These are phyloP conservation scores for Alternaria infectoria DNA, from an alignment of 2,329 filamentous ascomycete genomes.

Conservation along the genomic window DNA sequence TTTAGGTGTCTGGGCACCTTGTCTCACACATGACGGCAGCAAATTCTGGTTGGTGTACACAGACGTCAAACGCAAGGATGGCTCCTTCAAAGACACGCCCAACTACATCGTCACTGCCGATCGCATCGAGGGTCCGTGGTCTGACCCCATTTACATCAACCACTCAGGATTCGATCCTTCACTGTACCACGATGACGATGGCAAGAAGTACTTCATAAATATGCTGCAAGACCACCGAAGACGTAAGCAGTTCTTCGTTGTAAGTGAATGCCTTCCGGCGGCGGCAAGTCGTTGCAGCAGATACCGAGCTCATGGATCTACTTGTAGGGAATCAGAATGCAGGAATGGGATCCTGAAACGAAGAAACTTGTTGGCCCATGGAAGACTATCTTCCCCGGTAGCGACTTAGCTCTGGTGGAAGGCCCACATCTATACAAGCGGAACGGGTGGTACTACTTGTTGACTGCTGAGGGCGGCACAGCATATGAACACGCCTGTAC, in stretches of 20 bases:
- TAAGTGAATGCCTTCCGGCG: not conserved
- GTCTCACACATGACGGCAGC: slow-evolving; percentile 65
- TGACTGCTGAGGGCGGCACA: slow-evolving; percentile 50
- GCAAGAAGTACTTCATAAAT: slow-evolving; percentile 48
- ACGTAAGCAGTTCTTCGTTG: slow-evolving; percentile 55
- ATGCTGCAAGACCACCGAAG: slow-evolving; percentile 46
- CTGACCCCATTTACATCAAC: slow-evolving; percentile 65
- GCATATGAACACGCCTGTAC: slow-evolving; percentile 50
- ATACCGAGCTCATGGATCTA: not conserved
- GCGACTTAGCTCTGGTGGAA: slow-evolving; percentile 55
- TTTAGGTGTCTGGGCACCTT: slow-evolving; percentile 65
- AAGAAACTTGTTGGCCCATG: slow-evolving; percentile 62
- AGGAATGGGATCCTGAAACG: slow-evolving; percentile 61
- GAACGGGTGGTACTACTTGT: slow-evolving; percentile 46
- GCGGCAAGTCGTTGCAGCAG: not conserved
- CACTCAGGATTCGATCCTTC: slow-evolving; percentile 67
- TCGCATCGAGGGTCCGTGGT: slow-evolving; percentile 65
- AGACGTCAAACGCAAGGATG: slow-evolving; percentile 71
- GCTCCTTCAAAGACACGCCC: slow-evolving; percentile 68
- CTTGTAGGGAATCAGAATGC: slow-evolving; percentile 58
- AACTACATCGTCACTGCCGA: slow-evolving; percentile 65
- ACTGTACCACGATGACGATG: slow-evolving; percentile 46
- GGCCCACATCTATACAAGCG: slow-evolving; percentile 47
- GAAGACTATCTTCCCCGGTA: slow-evolving; percentile 62
- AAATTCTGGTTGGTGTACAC: slow-evolving; percentile 70